A percentile compares a stretch with the other conserved stretches of the same genome.
Conservation (phyloP, 176 grass and related monocot genomes). For the Carex myosuroides region DNA sequence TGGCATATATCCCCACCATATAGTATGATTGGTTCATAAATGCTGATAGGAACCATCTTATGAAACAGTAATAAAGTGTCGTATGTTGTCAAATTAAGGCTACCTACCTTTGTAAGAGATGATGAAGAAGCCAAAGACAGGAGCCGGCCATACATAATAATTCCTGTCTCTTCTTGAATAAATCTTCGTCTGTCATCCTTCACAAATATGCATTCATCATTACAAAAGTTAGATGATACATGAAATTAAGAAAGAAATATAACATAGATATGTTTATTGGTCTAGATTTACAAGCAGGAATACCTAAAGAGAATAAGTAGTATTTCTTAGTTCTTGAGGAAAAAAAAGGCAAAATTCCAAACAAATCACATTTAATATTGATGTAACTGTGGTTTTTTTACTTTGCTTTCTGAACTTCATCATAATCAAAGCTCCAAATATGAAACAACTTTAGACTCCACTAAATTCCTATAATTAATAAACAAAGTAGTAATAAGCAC, state of each 20-base stretch:
- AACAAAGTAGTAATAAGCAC: background rate
- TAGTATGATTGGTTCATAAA: background rate
- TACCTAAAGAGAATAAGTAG: background rate
- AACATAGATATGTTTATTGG: background rate
- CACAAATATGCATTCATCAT: slow-evolving; percentile 11
- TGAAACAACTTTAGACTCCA: background rate
- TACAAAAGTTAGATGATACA: background rate
- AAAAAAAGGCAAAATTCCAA: background rate
- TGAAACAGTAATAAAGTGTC: background rate
- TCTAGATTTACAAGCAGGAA: background rate
- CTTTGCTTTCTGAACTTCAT: background rate
- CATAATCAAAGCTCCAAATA: background rate
- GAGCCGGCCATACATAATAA: slow-evolving; percentile 67
- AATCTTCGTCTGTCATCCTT: slow-evolving; percentile 44
- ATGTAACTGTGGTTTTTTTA: background rate
- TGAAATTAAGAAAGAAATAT: slow-evolving; percentile 13
- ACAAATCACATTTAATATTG: background rate
- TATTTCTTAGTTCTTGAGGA: background rate
- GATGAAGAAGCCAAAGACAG: slow-evolving; percentile 51
- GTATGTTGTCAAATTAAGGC: background rate
- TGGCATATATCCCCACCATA: background rate
- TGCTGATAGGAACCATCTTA: background rate
- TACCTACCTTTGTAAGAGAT: slow-evolving; percentile 41
- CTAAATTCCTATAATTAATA: background rate
- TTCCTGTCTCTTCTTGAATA: slow-evolving; percentile 31